A percentile compares a stretch with the other conserved stretches of the same genome.
These are phyloP conservation scores for Euphorbia tirucalli DNA, from an alignment of 345 rosid genomes.

Conservation along the genomic window DNA sequence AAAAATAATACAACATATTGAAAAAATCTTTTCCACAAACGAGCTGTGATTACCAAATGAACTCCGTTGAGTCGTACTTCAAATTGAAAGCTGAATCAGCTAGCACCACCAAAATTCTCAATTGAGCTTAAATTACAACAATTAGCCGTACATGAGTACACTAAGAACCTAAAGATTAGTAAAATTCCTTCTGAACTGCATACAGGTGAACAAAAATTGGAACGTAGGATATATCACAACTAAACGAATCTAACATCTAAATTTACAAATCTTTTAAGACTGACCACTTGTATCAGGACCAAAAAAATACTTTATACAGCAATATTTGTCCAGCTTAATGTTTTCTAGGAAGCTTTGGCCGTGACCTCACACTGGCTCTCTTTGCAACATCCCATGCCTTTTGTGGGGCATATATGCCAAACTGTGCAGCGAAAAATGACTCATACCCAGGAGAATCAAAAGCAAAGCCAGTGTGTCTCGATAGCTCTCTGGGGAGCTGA, in stretches of 20 bases:
- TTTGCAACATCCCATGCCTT: slow-evolving; percentile 98
- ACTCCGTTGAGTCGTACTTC: no score
- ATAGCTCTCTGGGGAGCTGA: slow-evolving; percentile 79
- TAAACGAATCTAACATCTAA: slow-evolving; percentile 4
- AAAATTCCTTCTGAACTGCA: not conserved
- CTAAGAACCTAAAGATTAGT: not conserved
- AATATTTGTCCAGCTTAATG: slow-evolving; percentile 2
- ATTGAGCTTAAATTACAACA: slow-evolving; percentile 3
- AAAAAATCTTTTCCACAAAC: no score
- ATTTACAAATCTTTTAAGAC: slow-evolving; percentile 10
- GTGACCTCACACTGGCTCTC: slow-evolving; percentile 80
- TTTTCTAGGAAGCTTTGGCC: slow-evolving; percentile 46
- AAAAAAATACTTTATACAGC: slow-evolving; percentile 7
- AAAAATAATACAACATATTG: not conserved
- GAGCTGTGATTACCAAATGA: no score
- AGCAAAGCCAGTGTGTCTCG: slow-evolving; percentile 92
- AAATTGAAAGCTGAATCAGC: not conserved
- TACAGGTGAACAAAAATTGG: not conserved
- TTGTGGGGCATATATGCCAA: slow-evolving; percentile 82
- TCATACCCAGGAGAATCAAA: slow-evolving; percentile 98
- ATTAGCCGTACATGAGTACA: slow-evolving; percentile 16
- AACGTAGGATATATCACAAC: not conserved
- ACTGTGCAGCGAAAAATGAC: slow-evolving; percentile 90
- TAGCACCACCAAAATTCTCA: slow-evolving; percentile 6
- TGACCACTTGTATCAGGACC: no score